Evolutionary conservation across 257 asterid species (phyloP).

Genomic region (Fraxinus cuspidata): DNA sequence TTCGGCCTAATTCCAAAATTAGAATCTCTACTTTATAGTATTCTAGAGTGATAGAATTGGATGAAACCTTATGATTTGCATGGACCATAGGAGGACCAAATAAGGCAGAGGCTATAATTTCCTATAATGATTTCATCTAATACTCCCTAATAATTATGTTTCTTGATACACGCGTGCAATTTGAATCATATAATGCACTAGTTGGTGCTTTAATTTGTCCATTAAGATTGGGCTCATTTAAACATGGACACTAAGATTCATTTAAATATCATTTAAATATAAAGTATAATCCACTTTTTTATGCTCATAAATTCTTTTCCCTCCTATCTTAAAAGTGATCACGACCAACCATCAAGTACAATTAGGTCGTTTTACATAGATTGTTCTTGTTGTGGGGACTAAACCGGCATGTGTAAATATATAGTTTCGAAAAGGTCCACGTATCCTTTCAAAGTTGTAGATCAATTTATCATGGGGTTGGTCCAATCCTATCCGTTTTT

Average conservation of each 20-base stretch:
- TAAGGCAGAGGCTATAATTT: background rate
- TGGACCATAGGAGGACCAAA: background rate
- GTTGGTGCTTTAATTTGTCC: background rate
- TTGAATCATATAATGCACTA: background rate
- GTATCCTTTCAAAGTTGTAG: no score
- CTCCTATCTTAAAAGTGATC: background rate
- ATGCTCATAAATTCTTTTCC: background rate
- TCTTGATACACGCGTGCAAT: background rate
- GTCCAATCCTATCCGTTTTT: no score
- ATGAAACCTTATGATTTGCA: background rate
- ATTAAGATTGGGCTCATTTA: background rate
- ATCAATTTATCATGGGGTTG: no score
- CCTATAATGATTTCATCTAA: background rate
- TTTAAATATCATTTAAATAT: background rate
- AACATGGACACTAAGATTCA: background rate
- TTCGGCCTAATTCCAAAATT: background rate
- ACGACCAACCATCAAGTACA: background rate
- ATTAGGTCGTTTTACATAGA: background rate
- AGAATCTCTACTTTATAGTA: background rate
- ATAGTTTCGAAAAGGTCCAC: no score
- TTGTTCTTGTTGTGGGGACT: no score
- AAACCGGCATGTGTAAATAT: no score
- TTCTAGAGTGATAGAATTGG: background rate
- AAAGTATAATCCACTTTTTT: background rate
- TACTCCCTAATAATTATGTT: background rate